Conservation (phyloP, 2,329 filamentous ascomycete genomes). For the Fusarium sp. region DNA sequence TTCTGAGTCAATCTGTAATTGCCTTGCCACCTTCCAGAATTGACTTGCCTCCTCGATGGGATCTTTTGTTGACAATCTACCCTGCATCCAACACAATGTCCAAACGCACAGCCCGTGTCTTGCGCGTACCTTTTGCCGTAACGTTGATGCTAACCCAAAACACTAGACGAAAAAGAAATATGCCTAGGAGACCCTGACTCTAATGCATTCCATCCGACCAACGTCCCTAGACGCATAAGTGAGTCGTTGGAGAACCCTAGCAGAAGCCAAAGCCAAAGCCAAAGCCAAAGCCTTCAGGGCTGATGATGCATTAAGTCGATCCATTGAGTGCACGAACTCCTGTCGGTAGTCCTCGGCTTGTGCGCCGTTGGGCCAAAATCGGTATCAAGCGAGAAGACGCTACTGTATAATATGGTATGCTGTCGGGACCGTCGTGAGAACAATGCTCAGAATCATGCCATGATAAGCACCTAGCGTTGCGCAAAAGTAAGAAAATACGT, state of each 20-base stretch:
- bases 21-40: background rate
- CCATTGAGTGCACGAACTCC: conserved; percentile 26
- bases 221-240: conserved; percentile 23
- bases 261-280: background rate
- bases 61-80: conserved; percentile 26
- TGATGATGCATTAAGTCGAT: conserved; percentile 18
- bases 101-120: conserved; percentile 13
- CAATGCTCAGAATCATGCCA: conserved; percentile 38
- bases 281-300: conserved; percentile 7
- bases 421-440: conserved; percentile 25
- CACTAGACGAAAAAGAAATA: conserved; percentile 1
- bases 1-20: conserved; percentile 9
- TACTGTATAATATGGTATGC: background rate
- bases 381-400: conserved; percentile 30
- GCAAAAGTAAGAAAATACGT: conserved; percentile 5
- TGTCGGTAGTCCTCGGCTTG: conserved; percentile 26
- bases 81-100: conserved; percentile 16
- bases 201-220: conserved; percentile 13
- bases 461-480: conserved; percentile 26
- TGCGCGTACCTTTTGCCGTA: conserved; percentile 17
- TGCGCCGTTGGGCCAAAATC: conserved; percentile 15
- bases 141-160: conserved; percentile 4
- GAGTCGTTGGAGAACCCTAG: conserved; percentile 21
- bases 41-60: background rate
- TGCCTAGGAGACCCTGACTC: conserved; percentile 15